Evolutionary conservation across 352 stramenopile genomes (phyloP).

Genomic region (Aphanomyces invadans): DNA sequence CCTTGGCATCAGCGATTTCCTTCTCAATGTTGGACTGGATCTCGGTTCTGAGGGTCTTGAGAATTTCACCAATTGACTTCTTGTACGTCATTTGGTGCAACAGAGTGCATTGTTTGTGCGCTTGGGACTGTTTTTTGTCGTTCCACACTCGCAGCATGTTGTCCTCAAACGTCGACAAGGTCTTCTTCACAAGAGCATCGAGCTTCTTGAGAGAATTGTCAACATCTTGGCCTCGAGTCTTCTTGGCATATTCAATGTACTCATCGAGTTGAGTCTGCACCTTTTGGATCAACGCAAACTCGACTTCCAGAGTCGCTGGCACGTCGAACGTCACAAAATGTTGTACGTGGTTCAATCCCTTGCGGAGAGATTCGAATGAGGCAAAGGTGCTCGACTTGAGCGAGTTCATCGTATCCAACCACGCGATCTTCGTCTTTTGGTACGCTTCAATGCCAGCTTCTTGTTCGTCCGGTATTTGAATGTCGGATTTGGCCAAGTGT

Average conservation of each 20-base stretch:
- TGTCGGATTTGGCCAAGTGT: neutral
- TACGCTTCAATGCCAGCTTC: neutral
- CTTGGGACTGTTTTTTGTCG: neutral
- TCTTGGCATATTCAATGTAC: neutral
- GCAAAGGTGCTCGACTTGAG: neutral
- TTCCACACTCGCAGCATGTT: neutral
- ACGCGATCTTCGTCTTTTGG: neutral
- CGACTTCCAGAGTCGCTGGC: neutral
- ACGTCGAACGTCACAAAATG: conserved; percentile 7
- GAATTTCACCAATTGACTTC: neutral
- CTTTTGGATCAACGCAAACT: neutral
- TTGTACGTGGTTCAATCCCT: neutral
- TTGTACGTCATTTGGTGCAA: conserved; percentile 1
- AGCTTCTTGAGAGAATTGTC: neutral
- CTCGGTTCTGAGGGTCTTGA: neutral
- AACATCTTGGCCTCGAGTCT: neutral
- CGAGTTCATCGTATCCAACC: neutral
- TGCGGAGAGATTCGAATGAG: neutral
- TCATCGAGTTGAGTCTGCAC: neutral
- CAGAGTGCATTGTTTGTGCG: neutral
- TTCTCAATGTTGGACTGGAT: neutral
- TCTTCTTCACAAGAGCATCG: conserved; percentile 1
- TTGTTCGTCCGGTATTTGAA: neutral
- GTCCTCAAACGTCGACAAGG: neutral
- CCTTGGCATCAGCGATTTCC: neutral